phyloP scores from a whole-genome alignment of 2,329 filamentous ascomycete genomes.

The Apiospora marii region DNA sequence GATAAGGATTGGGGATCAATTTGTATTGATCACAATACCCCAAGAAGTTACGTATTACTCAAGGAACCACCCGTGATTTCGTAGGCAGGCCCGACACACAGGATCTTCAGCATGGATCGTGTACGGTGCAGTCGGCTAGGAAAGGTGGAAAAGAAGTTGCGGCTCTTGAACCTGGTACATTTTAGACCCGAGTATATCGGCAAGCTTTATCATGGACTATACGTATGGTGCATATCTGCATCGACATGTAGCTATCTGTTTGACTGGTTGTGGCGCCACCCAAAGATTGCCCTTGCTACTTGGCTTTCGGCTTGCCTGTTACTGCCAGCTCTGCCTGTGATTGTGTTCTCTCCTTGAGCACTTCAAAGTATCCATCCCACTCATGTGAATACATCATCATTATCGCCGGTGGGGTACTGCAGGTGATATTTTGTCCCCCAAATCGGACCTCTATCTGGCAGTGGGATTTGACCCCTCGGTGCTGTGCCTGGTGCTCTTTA shows the following conservation, averaged over 20 bases:
- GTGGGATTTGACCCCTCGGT: background rate
- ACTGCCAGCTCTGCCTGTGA: no score
- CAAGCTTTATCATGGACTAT: background rate
- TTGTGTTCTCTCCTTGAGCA: background rate
- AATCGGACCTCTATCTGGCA: no score
- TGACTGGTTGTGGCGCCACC: background rate
- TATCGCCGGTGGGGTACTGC: no score
- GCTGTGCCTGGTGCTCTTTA: background rate
- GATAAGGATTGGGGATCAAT: background rate
- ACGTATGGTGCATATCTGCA: background rate
- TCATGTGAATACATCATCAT: no score
- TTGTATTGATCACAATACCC: conserved; percentile 1
- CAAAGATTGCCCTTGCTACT: background rate
- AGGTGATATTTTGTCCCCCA: no score
- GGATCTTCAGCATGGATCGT: background rate
- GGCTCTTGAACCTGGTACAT: background rate
- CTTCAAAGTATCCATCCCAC: background rate
- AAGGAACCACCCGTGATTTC: background rate
- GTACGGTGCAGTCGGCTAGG: background rate
- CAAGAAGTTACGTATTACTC: conserved; percentile 4
- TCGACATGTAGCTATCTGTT: background rate
- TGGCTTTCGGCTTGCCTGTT: background rate
- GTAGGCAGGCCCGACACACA: background rate
- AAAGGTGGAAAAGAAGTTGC: background rate
- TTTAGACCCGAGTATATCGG: background rate